Percentiles rank a stretch among this genome's conserved stretches.
Evolutionary conservation across 768 basidiomycete genomes (phyloP).

Genomic region (Macrolepiota fuliginosa): DNA sequence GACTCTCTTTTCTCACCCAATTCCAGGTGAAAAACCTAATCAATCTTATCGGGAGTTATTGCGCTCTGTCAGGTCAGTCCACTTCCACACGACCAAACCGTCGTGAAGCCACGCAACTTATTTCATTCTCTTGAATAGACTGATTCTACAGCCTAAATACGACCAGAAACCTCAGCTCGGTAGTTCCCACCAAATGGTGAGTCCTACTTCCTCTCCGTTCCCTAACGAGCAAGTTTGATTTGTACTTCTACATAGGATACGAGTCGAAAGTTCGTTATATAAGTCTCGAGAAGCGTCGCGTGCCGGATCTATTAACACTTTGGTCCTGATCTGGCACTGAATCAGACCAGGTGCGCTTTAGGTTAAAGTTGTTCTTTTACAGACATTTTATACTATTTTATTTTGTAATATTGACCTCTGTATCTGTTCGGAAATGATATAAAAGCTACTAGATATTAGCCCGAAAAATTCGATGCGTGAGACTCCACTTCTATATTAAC

Average conservation of each 20-base stretch:
- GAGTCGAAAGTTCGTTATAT: slow-evolving; percentile 30
- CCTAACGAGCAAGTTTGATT: not conserved
- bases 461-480: too few relatives aligned
- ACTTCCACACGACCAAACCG: too few relatives aligned
- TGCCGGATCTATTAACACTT: not conserved
- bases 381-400: too few relatives aligned
- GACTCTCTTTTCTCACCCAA: not conserved
- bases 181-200: slow-evolving; percentile 67
- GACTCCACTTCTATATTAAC: too few relatives aligned
- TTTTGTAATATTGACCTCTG: too few relatives aligned
- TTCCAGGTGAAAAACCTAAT: slow-evolving; percentile 43
- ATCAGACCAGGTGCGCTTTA: too few relatives aligned
- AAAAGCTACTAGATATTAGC: too few relatives aligned
- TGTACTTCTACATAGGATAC: slow-evolving; percentile 28
- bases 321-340: not conserved
- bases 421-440: too few relatives aligned
- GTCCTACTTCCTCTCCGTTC: slow-evolving; percentile 14
- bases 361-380: too few relatives aligned
- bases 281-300: slow-evolving; percentile 4
- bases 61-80: slow-evolving; percentile 46
- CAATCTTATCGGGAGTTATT: slow-evolving; percentile 70
- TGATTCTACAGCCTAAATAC: slow-evolving; percentile 56
- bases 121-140: slow-evolving; percentile 26
- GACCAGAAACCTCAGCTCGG: slow-evolving; percentile 74
- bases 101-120: not conserved